phyloP scores from a whole-genome alignment of 1,284 basidiomycete species.

The Cryptococcus depauperatus region DNA sequence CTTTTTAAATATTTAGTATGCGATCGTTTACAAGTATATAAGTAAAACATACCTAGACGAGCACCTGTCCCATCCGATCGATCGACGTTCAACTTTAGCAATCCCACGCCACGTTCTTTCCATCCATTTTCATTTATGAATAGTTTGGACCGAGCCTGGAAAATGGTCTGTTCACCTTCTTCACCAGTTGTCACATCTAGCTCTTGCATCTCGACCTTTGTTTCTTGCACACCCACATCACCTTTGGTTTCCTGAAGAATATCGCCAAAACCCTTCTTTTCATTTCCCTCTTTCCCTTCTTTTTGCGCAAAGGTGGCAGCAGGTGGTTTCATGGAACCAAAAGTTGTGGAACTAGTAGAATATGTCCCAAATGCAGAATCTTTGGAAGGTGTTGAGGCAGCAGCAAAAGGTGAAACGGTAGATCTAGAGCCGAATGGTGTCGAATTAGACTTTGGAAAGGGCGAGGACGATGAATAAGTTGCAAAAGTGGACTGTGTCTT shows the following conservation, averaged over 20 bases:
- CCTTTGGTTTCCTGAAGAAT: constrained; percentile 29
- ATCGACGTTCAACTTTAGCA: constrained; percentile 70
- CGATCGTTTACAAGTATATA: background rate
- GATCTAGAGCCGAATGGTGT: background rate
- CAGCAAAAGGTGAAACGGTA: constrained; percentile 10
- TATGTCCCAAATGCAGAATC: constrained; percentile 34
- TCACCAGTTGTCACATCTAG: constrained; percentile 83
- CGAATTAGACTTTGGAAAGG: background rate
- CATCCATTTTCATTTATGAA: constrained; percentile 66
- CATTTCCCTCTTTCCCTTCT: constrained; percentile 1
- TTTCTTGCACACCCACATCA: constrained; percentile 40
- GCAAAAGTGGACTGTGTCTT: constrained; percentile 8
- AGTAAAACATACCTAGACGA: constrained; percentile 54
- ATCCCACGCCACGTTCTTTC: constrained; percentile 82
- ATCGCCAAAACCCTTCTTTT: constrained; percentile 31
- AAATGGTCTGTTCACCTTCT: constrained; percentile 78
- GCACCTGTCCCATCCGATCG: constrained; percentile 60
- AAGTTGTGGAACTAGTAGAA: constrained; percentile 26
- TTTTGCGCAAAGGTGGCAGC: background rate
- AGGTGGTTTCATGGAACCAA: constrained; percentile 22
- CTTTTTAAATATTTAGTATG: constrained; percentile 44
- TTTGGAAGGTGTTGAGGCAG: constrained; percentile 6
- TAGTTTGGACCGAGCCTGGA: constrained; percentile 77
- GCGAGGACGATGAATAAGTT: background rate
- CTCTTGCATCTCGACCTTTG: constrained; percentile 50